These are phyloP conservation scores for Calycina herbarum DNA, from an alignment of 2,329 filamentous ascomycete genomes.

Conservation along the genomic window DNA sequence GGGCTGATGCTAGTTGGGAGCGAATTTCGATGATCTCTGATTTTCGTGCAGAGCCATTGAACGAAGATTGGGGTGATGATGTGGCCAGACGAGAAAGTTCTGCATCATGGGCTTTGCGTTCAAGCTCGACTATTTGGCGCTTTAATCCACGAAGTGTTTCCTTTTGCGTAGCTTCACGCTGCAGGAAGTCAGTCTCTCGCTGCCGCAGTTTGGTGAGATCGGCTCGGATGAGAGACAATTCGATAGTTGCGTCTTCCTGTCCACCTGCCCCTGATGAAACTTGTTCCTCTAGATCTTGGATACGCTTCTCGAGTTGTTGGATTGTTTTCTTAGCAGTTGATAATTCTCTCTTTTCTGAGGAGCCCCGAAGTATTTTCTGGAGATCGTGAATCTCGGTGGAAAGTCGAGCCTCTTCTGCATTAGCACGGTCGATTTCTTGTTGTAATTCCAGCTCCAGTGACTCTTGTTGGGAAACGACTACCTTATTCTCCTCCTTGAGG, in stretches of 20 bases:
- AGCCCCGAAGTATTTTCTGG: slow-evolving; percentile 42
- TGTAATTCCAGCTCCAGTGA: slow-evolving; percentile 64
- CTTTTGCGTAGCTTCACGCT: slow-evolving; percentile 65
- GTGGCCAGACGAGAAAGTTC: slow-evolving; percentile 52
- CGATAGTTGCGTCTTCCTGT: slow-evolving; percentile 50
- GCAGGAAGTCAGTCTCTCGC: slow-evolving; percentile 63
- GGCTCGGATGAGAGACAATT: slow-evolving; percentile 58
- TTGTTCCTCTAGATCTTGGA: slow-evolving; percentile 48
- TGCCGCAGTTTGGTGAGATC: slow-evolving; percentile 63
- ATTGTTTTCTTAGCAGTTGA: slow-evolving; percentile 57
- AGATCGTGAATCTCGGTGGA: slow-evolving; percentile 55
- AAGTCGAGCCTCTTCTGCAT: slow-evolving; percentile 64
- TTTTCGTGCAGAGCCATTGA: slow-evolving; percentile 53
- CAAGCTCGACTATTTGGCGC: slow-evolving; percentile 64
- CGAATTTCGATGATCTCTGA: slow-evolving; percentile 60
- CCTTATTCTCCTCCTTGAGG: slow-evolving; percentile 62
- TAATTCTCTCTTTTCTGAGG: slow-evolving; percentile 46
- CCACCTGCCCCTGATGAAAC: slow-evolving; percentile 37
- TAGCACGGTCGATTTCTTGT: slow-evolving; percentile 64
- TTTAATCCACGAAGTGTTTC: slow-evolving; percentile 63
- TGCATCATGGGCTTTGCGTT: slow-evolving; percentile 65
- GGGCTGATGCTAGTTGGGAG: slow-evolving; percentile 59
- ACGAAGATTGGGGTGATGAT: slow-evolving; percentile 49
- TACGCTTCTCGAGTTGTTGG: slow-evolving; percentile 60
- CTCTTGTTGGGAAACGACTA: slow-evolving; percentile 56